Evolutionary conservation across 805 yeast genomes (phyloP).

Genomic region (Saccharomycopsis sp.): DNA sequence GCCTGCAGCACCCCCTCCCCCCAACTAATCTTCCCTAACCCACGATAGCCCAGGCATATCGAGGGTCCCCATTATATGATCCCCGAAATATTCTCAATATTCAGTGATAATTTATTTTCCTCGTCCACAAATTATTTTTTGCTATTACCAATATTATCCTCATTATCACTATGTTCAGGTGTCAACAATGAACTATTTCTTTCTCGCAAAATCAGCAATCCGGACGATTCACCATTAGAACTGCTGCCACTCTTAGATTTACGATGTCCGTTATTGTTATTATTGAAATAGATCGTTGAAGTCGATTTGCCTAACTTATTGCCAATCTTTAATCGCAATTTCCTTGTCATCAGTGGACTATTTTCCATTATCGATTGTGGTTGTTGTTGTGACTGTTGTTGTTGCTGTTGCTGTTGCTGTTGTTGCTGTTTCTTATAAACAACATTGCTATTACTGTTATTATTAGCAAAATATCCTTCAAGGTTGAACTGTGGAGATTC

Average conservation of each 20-base stretch:
- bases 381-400: not conserved
- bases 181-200: too few relatives aligned
- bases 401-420: not conserved
- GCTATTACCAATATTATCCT: too few relatives aligned
- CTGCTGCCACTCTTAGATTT: conserved; percentile 11
- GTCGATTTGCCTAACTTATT: conserved; percentile 11
- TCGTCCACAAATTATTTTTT: too few relatives aligned
- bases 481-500: conserved; percentile 11
- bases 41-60: too few relatives aligned
- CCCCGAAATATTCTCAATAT: too few relatives aligned
- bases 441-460: not conserved
- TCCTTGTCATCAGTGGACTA: conserved; percentile 8
- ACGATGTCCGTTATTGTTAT: conserved; percentile 8
- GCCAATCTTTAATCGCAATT: conserved; percentile 9
- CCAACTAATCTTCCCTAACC: too few relatives aligned
- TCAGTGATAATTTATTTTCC: too few relatives aligned
- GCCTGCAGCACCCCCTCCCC: too few relatives aligned
- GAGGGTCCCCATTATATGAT: too few relatives aligned
- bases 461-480: not conserved
- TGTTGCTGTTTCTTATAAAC: not conserved
- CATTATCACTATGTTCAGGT: too few relatives aligned
- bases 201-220: too few relatives aligned
- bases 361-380: not conserved
- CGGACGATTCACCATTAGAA: too few relatives aligned
- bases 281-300: conserved; percentile 6